Base-by-base conservation (phyloP, 495 filamentous ascomycete species). In the Xylaria scruposa region DNA sequence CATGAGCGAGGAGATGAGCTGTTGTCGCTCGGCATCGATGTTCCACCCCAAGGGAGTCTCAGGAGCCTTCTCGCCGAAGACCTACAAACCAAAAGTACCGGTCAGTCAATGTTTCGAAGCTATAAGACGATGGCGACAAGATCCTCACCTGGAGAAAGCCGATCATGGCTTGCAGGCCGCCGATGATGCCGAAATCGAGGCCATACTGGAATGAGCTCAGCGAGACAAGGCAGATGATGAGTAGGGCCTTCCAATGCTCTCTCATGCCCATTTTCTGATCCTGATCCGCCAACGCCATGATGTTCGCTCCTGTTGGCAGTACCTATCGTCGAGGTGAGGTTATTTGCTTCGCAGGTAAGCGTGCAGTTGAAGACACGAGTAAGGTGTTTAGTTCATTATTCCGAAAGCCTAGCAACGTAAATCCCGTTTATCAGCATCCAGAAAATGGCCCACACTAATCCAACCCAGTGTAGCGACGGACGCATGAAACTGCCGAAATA, bases 201-300 rank as follows among this genome's bases (percentile, higher is more conserved):
- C 88, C 88, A 82, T 90, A 91, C 74, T 90, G 88, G 73, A 91
- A 91, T 0, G 88, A 86, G 56, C 76, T 84, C 67, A 86, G 85
- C 51, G 83, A 85, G 73, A 84, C 84, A 31, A 84, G 81, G 65
- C 79, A 83, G 74, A 82, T 84, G 60, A 82, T 83, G n/a, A 80
- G 19, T 68, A 85, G 77, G 24, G 78, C 80, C 70, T 77, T 80
- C 80, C 81, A 81, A 69, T 85, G 83, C 70, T 77, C 78, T 33
- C 75, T 81, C 67, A 79, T 70, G 15, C 66, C 73, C 77, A 66
- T 61, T 66, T 61, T 63, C 67, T 72, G 74, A 63, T 70, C 78
- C 68, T 63, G 66, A 33, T 73, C 76, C 71, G 68, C 72, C 67
- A 72, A 69, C 72, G 74, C 77, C 33, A 75, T 75, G 47, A 59